Evolutionary conservation across 2,329 filamentous ascomycete genomes (phyloP), one percentile per base, ranked within the genome.

Genomic region (Nothomitra cinnamomea): DNA sequence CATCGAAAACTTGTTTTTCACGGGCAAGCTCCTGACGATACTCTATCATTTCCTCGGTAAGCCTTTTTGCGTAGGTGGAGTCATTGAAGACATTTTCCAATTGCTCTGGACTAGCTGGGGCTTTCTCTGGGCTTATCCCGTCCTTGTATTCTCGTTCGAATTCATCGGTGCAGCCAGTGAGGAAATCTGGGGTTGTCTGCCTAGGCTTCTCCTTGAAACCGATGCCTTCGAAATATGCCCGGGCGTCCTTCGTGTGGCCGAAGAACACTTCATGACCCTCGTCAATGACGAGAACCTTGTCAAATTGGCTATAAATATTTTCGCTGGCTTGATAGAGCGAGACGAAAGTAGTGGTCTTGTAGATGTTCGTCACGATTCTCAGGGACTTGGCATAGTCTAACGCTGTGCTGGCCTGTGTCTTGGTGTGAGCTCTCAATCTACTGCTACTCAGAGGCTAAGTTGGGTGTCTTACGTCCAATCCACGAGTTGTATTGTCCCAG

Each of bases 281-380:
- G 57, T 89, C 83, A 54, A 92, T 85, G 36, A 89, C 83, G 61
- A 94, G 70, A 12, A 92, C 85, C 66, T 90, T 92, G 70, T 94
- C 86, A 57, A 90, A 89, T 35, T 81, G 78, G 22, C 73, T 73
- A 68, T 86, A 89, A 57, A 90, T 87, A 60, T 80, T 87, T 66
- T 92, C 85, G 0, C 83, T 87, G 0, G 85, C 86, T 63, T 94
- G 87, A 65, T 92, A 94, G 0, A 94, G 71, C 0, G 87, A 87
- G 1, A 94, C 86, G 56, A 92, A 89, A 0, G 87, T 92, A 1
- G 84, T 85, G 0, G 82, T 87, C 64, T 84, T 79, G 74, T 88
- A 88, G 53, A 92, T 79, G 64, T 92, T 83, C 21, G 87, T 92
- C 70, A 90, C 76, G 43, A 88, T 81, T 1, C 87, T 80, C 1